Evolutionary conservation across 768 basidiomycete species (phyloP).

Genomic region (Kwoniella pini): DNA sequence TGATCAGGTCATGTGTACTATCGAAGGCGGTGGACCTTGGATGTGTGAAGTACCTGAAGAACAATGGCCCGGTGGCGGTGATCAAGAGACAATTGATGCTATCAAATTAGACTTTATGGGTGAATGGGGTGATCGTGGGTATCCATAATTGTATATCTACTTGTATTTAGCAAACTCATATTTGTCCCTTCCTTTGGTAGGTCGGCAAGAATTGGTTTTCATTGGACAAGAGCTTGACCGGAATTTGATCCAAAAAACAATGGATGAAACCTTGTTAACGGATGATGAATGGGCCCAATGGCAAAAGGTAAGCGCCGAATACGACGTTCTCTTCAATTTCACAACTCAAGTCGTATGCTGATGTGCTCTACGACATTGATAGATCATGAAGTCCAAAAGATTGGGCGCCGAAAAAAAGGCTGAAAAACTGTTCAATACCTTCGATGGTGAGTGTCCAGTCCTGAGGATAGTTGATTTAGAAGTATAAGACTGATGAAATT

Average conservation of each 20-base stretch:
- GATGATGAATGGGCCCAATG: conserved; percentile 49
- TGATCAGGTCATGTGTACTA: conserved; percentile 49
- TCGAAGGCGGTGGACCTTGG: conserved; percentile 50
- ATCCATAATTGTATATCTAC: too few relatives aligned
- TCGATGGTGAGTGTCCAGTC: conserved; percentile 31
- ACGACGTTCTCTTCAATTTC: too few relatives aligned
- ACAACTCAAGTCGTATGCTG: too few relatives aligned
- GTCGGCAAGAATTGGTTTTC: conserved; percentile 34
- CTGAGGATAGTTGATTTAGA: neutral
- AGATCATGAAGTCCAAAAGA: conserved; percentile 28
- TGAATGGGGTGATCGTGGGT: conserved; percentile 53
- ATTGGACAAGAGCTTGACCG: conserved; percentile 35
- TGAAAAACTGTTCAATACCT: conserved; percentile 43
- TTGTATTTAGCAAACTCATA: too few relatives aligned
- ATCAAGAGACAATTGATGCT: conserved; percentile 34
- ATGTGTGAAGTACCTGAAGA: conserved; percentile 41
- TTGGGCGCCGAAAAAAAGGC: conserved; percentile 33
- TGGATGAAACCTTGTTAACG: conserved; percentile 42
- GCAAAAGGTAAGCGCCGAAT: conserved; percentile 39
- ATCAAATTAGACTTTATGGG: conserved; percentile 53
- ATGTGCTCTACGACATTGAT: too few relatives aligned
- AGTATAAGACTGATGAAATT: conserved; percentile 7
- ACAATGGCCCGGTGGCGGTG: conserved; percentile 45
- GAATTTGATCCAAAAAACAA: conserved; percentile 37
- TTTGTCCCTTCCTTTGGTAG: conserved; percentile 1